Base-by-base conservation (phyloP, 1,139 yeast genomes). In the Cylindricascospora bacillispora region DNA sequence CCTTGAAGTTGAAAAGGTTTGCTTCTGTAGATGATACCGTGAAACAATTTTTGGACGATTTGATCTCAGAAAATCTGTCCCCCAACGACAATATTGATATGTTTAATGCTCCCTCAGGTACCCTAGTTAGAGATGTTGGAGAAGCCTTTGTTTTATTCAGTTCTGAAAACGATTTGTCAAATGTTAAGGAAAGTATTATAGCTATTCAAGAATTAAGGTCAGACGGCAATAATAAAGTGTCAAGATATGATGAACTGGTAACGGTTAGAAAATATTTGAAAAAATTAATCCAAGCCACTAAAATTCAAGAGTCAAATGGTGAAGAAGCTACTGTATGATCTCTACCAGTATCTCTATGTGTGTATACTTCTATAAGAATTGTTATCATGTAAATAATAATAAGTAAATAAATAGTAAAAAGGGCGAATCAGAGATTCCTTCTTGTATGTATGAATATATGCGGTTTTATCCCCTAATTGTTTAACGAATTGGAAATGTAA, bases 1-100 rank as follows among this genome's bases (percentile, higher is more conserved):
- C 70, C 43, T 57, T 83, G 47, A 81, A 81, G 56, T 58, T 72
- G 28, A 61, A 61, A 33, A 65, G 70, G 43, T 73, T 66, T 34
- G 51, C 49, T 19, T 34, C 46, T 24, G 45, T 52, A 13, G 47
- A 49, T 23, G 43, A 38, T 17, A 38, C 31, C 24, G 35, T 36
- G 22, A 35, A 46, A 15, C 41, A 43, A 12, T 35, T 55, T 14
- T 26, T 39, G 5, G 46, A 35, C 6, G 35, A 35, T 13, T 33
- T 43, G 4, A 15, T 13, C 5, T 10, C 6, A 11, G 24, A 22
- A 22, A 22, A 27, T 15, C 10, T 10, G 21, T 7, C 21, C 7
- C 10, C 21, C 10, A 18, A 18, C 10, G 21, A 18, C 10, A 10
- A 18, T 18, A 18, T 18, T 18, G 21, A 18, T 18, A 7, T 18